phyloP scores from a whole-genome alignment of 1,284 basidiomycete genomes.

The Schizophyllum amplum region DNA sequence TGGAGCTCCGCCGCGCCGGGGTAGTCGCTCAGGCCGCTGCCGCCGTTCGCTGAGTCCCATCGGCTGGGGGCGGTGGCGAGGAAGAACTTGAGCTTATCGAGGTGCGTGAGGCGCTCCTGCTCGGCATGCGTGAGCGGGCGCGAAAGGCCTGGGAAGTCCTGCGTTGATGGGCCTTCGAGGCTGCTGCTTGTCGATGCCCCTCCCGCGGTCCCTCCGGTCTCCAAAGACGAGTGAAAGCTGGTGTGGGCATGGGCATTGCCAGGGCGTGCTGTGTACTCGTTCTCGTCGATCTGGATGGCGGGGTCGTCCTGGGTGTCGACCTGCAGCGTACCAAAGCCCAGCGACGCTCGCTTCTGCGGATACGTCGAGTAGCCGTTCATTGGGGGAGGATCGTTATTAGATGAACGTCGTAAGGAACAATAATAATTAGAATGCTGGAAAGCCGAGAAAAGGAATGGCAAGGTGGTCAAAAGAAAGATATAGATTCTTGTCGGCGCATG shows the following conservation, averaged over 20 bases:
- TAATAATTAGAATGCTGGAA: neutral
- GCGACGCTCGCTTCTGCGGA: neutral
- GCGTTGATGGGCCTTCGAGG: neutral
- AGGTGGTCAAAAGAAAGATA: neutral
- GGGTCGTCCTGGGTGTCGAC: slow-evolving; percentile 28
- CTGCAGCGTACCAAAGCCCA: slow-evolving; percentile 19
- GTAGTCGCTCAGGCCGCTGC: slow-evolving; percentile 4
- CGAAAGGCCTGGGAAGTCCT: slow-evolving; percentile 32
- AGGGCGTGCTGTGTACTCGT: slow-evolving; percentile 36
- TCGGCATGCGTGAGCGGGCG: slow-evolving; percentile 54
- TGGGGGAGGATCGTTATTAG: neutral
- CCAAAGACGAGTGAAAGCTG: slow-evolving; percentile 19
- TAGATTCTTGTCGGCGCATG: no score
- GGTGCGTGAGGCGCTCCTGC: slow-evolving; percentile 58
- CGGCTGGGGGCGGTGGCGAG: slow-evolving; percentile 76
- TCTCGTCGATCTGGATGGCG: slow-evolving; percentile 25
- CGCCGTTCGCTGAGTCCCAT: slow-evolving; percentile 37
- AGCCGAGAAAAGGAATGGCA: neutral
- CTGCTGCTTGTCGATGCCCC: slow-evolving; percentile 8
- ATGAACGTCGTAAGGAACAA: neutral
- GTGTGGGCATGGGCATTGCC: slow-evolving; percentile 34
- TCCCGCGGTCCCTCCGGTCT: slow-evolving; percentile 9
- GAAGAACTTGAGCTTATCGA: slow-evolving; percentile 79
- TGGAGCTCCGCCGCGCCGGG: neutral
- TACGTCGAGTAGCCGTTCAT: neutral